Evolutionary conservation across 2,329 filamentous ascomycete genomes (phyloP).

Genomic region (Escovopsis sp.): DNA sequence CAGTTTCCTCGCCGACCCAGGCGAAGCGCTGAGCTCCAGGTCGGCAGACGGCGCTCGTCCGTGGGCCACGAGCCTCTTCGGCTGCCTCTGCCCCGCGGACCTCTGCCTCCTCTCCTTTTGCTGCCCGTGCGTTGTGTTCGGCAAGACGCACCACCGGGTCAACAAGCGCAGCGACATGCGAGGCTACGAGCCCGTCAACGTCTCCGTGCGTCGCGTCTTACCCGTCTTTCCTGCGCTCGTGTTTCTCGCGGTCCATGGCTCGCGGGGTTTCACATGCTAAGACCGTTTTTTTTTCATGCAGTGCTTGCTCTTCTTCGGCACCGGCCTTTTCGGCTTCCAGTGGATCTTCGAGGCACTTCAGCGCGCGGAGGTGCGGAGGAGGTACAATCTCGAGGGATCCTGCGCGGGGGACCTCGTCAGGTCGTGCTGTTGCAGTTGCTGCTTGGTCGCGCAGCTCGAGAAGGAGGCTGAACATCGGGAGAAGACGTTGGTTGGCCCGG

Average conservation of each 20-base stretch:
- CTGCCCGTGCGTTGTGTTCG: slow-evolving; percentile 32
- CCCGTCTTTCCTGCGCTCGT: not conserved
- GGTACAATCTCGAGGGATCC: slow-evolving; percentile 30
- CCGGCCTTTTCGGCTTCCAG: slow-evolving; percentile 23
- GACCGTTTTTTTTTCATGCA: slow-evolving; percentile 1
- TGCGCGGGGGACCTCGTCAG: slow-evolving; percentile 27
- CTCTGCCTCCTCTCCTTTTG: slow-evolving; percentile 31
- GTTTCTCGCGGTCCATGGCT: too few relatives aligned
- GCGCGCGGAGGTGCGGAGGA: slow-evolving; percentile 28
- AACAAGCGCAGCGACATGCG: slow-evolving; percentile 24
- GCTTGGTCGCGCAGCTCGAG: slow-evolving; percentile 30
- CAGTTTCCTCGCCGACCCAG: slow-evolving; percentile 25
- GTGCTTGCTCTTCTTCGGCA: slow-evolving; percentile 30
- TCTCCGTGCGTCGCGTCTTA: slow-evolving; percentile 21
- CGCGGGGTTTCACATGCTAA: too few relatives aligned
- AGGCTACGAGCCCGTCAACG: slow-evolving; percentile 32
- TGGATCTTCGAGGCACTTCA: slow-evolving; percentile 31
- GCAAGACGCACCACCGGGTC: slow-evolving; percentile 32
- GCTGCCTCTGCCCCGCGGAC: slow-evolving; percentile 29
- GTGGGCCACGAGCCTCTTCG: slow-evolving; percentile 28
- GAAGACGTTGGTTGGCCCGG: slow-evolving; percentile 7
- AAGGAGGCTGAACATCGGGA: slow-evolving; percentile 30
- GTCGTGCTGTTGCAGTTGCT: slow-evolving; percentile 31
- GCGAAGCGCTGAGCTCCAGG: slow-evolving; percentile 27
- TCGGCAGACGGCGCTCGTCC: slow-evolving; percentile 22